These are phyloP conservation scores for Penicillium thymicola DNA, from an alignment of 2,329 filamentous ascomycete genomes.

Conservation along the genomic window DNA sequence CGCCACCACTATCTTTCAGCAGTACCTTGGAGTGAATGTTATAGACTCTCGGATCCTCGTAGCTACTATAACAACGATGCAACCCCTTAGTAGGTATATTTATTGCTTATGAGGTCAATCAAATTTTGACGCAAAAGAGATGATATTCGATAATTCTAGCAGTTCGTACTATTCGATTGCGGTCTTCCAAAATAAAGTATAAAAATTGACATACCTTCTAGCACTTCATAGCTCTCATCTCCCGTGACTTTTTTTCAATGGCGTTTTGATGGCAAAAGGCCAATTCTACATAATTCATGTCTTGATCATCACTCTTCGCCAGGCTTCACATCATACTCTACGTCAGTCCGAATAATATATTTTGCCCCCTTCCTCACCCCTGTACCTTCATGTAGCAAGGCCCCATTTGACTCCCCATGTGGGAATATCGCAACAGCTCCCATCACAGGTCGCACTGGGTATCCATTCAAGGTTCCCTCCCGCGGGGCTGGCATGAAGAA, in stretches of 20 bases:
- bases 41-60: too few relatives aligned
- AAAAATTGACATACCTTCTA: not conserved
- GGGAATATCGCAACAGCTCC: slow-evolving; percentile 67
- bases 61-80: too few relatives aligned
- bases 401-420: slow-evolving; percentile 64
- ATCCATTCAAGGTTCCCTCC: slow-evolving; percentile 67
- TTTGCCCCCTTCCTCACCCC: slow-evolving; percentile 64
- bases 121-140: not conserved
- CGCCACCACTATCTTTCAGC: too few relatives aligned
- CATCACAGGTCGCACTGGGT: slow-evolving; percentile 66
- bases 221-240: not conserved
- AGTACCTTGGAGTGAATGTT: too few relatives aligned
- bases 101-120: not conserved
- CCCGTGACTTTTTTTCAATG: not conserved
- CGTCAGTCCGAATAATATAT: slow-evolving; percentile 69
- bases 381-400: slow-evolving; percentile 66
- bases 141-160: not conserved
- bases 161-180: not conserved
- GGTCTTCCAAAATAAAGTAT: not conserved
- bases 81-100: too few relatives aligned
- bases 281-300: not conserved
- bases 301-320: slow-evolving; percentile 7
- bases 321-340: slow-evolving; percentile 61
- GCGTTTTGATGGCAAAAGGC: not conserved
- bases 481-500: slow-evolving; percentile 64